These are phyloP conservation scores for Dentipellis fragilis DNA, from an alignment of 768 basidiomycete species.

Conservation along the genomic window DNA sequence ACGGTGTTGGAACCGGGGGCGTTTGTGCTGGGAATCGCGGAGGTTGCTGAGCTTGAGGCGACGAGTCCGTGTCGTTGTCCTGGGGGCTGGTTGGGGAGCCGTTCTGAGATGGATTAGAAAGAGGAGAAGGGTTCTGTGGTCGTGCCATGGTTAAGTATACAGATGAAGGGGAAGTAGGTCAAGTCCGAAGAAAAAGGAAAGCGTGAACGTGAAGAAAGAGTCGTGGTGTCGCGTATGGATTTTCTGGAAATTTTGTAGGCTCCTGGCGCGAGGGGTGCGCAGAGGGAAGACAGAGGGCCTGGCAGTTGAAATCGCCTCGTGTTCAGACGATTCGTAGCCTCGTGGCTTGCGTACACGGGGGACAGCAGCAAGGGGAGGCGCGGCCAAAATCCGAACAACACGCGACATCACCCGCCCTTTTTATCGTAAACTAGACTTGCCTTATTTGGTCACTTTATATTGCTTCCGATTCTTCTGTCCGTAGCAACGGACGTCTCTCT, in stretches of 20 bases:
- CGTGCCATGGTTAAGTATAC: conserved; percentile 1
- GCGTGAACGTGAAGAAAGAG: neutral
- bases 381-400: neutral
- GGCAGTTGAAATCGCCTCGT: neutral
- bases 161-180: neutral
- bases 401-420: neutral
- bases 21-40: neutral
- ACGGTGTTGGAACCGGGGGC: neutral
- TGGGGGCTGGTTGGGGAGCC: neutral
- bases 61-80: neutral
- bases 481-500: neutral
- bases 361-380: neutral
- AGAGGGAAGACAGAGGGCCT: neutral
- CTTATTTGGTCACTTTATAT: neutral
- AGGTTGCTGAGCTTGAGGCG: neutral
- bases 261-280: neutral
- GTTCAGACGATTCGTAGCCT: conserved; percentile 1
- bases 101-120: neutral
- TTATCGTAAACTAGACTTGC: neutral
- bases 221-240: conserved; percentile 1
- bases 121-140: neutral
- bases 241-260: neutral
- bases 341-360: conserved; percentile 1
- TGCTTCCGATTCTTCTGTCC: neutral
- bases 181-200: neutral